Conservation (phyloP, 768 basidiomycete genomes). For the Paxillus ammoniavirescens region DNA sequence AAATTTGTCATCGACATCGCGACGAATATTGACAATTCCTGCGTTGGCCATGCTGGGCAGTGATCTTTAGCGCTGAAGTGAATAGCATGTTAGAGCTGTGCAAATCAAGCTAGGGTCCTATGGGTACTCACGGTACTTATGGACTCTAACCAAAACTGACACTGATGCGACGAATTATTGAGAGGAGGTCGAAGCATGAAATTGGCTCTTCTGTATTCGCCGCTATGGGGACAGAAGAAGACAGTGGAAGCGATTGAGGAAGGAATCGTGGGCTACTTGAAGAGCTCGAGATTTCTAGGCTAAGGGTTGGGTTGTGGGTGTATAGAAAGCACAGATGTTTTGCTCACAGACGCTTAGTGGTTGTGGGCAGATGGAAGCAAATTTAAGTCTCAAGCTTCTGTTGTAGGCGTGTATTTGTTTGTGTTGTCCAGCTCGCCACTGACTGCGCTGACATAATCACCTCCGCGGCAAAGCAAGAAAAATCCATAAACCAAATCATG, state of each 20-base stretch:
- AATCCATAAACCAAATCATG: no score
- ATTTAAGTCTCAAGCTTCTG: slow-evolving; percentile 23
- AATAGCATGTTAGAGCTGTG: not conserved
- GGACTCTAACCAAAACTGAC: slow-evolving; percentile 48
- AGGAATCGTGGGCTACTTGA: slow-evolving; percentile 27
- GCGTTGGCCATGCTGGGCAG: slow-evolving; percentile 78
- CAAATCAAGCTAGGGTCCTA: not conserved
- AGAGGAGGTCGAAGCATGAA: slow-evolving; percentile 94
- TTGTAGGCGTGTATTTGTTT: slow-evolving; percentile 21
- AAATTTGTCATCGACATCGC: slow-evolving; percentile 96
- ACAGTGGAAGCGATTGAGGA: slow-evolving; percentile 16
- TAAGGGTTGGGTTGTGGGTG: slow-evolving; percentile 5
- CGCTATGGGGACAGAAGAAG: slow-evolving; percentile 32
- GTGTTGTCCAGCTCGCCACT: slow-evolving; percentile 4
- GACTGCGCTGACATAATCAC: no score
- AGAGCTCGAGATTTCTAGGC: slow-evolving; percentile 1
- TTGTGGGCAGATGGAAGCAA: slow-evolving; percentile 9
- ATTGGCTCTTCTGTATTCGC: slow-evolving; percentile 34
- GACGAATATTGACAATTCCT: slow-evolving; percentile 88
- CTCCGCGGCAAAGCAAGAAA: no score
- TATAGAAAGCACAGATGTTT: slow-evolving; percentile 1
- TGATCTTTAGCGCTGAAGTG: slow-evolving; percentile 54
- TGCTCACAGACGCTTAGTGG: not conserved
- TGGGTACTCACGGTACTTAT: slow-evolving; percentile 49
- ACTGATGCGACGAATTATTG: slow-evolving; percentile 66